A percentile compares a stretch with the other conserved stretches of the same genome.
Evolutionary conservation across 306 rosid species (phyloP).

Genomic region (Begonia masoniana): DNA sequence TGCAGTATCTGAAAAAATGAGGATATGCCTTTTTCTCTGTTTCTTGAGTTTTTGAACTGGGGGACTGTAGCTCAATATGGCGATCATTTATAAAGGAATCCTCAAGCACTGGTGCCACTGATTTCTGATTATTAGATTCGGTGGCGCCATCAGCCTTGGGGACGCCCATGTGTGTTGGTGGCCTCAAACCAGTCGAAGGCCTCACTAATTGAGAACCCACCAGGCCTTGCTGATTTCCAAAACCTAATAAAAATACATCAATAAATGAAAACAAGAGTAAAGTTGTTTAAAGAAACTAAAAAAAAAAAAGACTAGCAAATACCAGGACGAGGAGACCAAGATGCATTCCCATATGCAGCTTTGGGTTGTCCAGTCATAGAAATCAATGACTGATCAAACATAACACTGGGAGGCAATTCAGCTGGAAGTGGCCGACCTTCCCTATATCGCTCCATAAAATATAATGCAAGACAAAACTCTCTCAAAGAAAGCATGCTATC

Average conservation of each 20-base stretch:
- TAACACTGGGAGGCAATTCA: conserved; percentile 54
- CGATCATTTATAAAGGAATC: conserved; percentile 36
- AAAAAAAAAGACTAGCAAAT: conserved; percentile 12
- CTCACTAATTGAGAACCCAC: conserved; percentile 40
- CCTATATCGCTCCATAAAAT: conserved; percentile 87
- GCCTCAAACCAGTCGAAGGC: conserved; percentile 38
- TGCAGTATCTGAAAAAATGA: too few relatives aligned
- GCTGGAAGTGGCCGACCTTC: conserved; percentile 82
- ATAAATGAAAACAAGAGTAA: conserved; percentile 1
- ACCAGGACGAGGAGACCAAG: conserved; percentile 61
- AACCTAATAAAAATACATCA: conserved; percentile 27
- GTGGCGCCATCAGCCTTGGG: conserved; percentile 22
- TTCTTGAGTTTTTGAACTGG: conserved; percentile 29
- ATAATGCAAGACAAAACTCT: conserved; percentile 89
- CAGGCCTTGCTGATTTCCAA: conserved; percentile 63
- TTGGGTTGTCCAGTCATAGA: conserved; percentile 79
- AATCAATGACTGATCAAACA: conserved; percentile 62
- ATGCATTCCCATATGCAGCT: conserved; percentile 39
- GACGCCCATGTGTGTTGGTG: conserved; percentile 26
- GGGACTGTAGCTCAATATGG: conserved; percentile 31
- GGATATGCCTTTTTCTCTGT: conserved; percentile 42
- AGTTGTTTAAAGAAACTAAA: background rate
- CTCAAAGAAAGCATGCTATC: conserved; percentile 96
- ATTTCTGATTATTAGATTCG: conserved; percentile 33
- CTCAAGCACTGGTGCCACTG: conserved; percentile 38